Evolutionary conservation across 1,284 basidiomycete species (phyloP).

Genomic region (Peniophora sp.): DNA sequence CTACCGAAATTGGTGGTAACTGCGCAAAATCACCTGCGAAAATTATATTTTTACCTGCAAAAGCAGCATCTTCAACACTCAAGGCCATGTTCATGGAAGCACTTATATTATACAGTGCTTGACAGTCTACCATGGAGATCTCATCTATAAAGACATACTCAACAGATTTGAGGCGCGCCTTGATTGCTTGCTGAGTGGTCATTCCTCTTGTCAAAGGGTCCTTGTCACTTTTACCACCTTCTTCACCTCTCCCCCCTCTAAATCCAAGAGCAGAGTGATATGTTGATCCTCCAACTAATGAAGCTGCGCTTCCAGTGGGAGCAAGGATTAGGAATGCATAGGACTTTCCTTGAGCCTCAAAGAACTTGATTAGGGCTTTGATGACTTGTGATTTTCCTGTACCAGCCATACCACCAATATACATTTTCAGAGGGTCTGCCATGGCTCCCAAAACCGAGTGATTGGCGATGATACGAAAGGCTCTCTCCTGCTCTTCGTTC

Average conservation of each 20-base stretch:
- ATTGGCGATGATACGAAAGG: conserved; percentile 24
- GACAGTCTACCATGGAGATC: conserved; percentile 26
- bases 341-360: conserved; percentile 15
- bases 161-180: conserved; percentile 17
- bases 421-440: conserved; percentile 22
- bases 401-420: conserved; percentile 29
- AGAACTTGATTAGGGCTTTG: conserved; percentile 24
- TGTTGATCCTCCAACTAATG: conserved; percentile 26
- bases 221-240: neutral
- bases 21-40: conserved; percentile 23
- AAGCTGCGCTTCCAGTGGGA: conserved; percentile 29
- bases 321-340: conserved; percentile 23
- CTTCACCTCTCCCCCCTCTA: neutral
- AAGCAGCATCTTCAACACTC: conserved; percentile 11
- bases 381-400: conserved; percentile 38
- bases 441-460: conserved; percentile 13
- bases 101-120: conserved; percentile 18
- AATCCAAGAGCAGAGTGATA: conserved; percentile 29
- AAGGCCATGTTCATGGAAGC: conserved; percentile 7
- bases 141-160: conserved; percentile 30
- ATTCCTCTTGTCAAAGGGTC: neutral
- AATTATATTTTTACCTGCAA: conserved; percentile 18
- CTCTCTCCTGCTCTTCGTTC: conserved; percentile 25
- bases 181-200: conserved; percentile 5
- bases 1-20: conserved; percentile 12